Percentiles rank a stretch among this genome's conserved stretches.
Conservation (phyloP, 805 yeast species). For the Wickerhamomyces subpelliculosus region DNA sequence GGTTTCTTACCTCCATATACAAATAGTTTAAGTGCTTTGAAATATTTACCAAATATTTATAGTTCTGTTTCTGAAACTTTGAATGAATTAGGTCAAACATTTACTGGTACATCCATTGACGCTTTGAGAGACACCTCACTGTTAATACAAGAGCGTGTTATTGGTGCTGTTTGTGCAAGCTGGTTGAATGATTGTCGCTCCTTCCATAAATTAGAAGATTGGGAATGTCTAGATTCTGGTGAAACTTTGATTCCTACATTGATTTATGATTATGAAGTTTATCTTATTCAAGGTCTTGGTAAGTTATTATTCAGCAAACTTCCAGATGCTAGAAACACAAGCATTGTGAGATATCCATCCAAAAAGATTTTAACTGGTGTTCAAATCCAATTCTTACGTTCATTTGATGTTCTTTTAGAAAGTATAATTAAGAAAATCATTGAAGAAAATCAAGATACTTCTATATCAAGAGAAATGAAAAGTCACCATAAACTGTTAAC, state of each 20-base stretch:
- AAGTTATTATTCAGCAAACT: slow-evolving; percentile 27
- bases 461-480: slow-evolving; percentile 21
- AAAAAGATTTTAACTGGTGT: slow-evolving; percentile 29
- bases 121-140: slow-evolving; percentile 29
- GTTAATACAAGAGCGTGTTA: slow-evolving; percentile 34
- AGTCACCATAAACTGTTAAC: slow-evolving; percentile 43
- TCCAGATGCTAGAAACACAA: slow-evolving; percentile 28
- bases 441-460: slow-evolving; percentile 26
- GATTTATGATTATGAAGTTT: slow-evolving; percentile 26
- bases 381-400: slow-evolving; percentile 33
- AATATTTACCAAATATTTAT: slow-evolving; percentile 42
- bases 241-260: slow-evolving; percentile 31
- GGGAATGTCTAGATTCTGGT: slow-evolving; percentile 28
- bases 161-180: slow-evolving; percentile 40
- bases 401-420: slow-evolving; percentile 40
- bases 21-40: slow-evolving; percentile 53
- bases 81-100: slow-evolving; percentile 35
- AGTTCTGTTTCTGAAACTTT: slow-evolving; percentile 34
- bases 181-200: slow-evolving; percentile 45
- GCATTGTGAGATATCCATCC: slow-evolving; percentile 29
- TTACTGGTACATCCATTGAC: slow-evolving; percentile 32
- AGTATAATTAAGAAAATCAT: slow-evolving; percentile 34
- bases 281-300: slow-evolving; percentile 26
- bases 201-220: slow-evolving; percentile 32
- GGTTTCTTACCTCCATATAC: slow-evolving; percentile 62